phyloP scores from a whole-genome alignment of 176 grass and related monocot species.

The Carex kokanica region DNA sequence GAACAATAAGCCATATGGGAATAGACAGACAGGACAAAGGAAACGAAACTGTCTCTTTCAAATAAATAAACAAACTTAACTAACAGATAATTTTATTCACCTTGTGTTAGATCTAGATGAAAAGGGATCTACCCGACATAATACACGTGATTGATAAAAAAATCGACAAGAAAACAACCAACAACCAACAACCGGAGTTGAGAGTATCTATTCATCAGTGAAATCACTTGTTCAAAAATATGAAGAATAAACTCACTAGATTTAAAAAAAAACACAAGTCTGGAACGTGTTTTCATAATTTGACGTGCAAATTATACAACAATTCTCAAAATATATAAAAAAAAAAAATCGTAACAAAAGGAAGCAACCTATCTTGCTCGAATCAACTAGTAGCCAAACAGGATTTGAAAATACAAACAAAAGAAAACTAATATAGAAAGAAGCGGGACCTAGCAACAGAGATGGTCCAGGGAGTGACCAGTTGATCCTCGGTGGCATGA shows the following conservation, averaged over 20 bases:
- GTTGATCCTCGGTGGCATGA: constrained; percentile 71
- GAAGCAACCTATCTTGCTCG: not conserved
- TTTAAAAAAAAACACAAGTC: not conserved
- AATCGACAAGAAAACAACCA: not conserved
- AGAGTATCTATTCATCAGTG: not conserved
- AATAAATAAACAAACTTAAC: not conserved
- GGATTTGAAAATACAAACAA: not conserved
- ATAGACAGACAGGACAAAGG: not conserved
- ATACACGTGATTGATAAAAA: not conserved
- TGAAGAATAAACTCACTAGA: not conserved
- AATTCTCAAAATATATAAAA: not conserved
- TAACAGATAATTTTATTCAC: not conserved
- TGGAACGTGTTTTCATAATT: not conserved
- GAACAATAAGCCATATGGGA: not conserved
- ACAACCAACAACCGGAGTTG: not conserved
- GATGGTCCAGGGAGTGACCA: constrained; percentile 91
- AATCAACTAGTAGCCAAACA: not conserved
- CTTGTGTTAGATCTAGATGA: constrained; percentile 1
- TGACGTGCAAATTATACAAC: not conserved
- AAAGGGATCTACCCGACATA: not conserved
- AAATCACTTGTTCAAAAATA: not conserved
- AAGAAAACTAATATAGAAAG: not conserved
- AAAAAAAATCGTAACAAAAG: not conserved
- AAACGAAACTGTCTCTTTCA: constrained; percentile 21
- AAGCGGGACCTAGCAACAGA: constrained; percentile 70